Evolutionary conservation across 148 eudicot species (phyloP), one percentile per base, ranked within the genome.

Genomic region (Diospyros kaki): DNA sequence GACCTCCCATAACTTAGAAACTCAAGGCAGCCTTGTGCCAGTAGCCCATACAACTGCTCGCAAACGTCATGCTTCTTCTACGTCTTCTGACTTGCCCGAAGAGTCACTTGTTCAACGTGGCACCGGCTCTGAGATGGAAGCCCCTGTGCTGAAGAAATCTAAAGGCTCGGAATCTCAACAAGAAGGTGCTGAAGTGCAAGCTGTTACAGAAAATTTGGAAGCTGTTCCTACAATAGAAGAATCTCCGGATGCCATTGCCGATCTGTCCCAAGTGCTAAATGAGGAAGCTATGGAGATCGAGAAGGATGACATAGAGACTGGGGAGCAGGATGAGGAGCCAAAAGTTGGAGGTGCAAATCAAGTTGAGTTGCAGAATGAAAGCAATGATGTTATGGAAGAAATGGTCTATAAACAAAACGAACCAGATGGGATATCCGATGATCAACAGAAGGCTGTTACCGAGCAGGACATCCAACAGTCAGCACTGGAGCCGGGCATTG

Each of bases 11-110:
- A 89, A 76, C 15, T 42, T 68, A 55, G 86, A 87, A 83, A 74
- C 64, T 59, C 88, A 82, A 66, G 83, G 82, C 43, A 76, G 51
- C 73, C 65, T 65, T 15, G 50, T 79, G n/a, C 58, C 66, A 68
- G 59, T 79, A 53, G 43, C 78, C 14, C 84, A 84, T 50, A 52
- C 84, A 42, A 41, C 68, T 71, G 64, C 58, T 38, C 89, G 91
- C 56, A 94, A 94, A 81, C 98, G 98, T 48, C 80, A 81, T 75
- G 88, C 91, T 69, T 66, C 93, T 73, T 83, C 92, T 38, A 69
- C 86, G 64, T 73, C 89, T 53, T 82, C 90, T 45, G 95, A 88
- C 61, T 60, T 76, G 69, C 85, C 80, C 82, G 90, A 84, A 72
- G 90, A 84, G 73, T 80, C 82, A 5, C 71, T 52, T 39, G 69